phyloP scores from a whole-genome alignment of 208 protist genomes.

The Blastocrithidia nonstop region DNA sequence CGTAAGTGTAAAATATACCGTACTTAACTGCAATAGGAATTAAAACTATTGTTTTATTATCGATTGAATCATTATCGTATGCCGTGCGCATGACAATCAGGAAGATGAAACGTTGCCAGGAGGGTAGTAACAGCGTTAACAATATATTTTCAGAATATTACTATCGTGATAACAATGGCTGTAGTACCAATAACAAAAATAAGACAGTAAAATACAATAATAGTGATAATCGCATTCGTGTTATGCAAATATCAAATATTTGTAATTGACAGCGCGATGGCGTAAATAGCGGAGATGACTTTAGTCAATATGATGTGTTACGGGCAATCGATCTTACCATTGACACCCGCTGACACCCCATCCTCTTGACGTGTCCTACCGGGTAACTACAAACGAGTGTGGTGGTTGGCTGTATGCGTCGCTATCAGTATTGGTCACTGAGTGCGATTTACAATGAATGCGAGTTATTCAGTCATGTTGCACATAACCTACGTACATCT shows the following conservation, averaged over 20 bases:
- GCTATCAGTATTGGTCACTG: slow-evolving; percentile 69
- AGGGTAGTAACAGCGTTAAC: too few relatives aligned
- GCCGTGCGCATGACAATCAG: slow-evolving; percentile 19
- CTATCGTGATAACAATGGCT: too few relatives aligned
- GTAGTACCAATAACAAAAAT: background rate
- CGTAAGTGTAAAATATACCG: slow-evolving; percentile 34
- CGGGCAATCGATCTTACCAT: slow-evolving; percentile 69
- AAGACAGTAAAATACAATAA: background rate
- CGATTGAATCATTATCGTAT: slow-evolving; percentile 52
- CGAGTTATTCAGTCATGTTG: slow-evolving; percentile 50
- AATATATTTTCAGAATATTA: too few relatives aligned
- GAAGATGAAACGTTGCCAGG: too few relatives aligned
- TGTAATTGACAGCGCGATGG: slow-evolving; percentile 42
- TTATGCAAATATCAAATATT: slow-evolving; percentile 42
- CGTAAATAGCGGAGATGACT: slow-evolving; percentile 37
- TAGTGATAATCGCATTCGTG: slow-evolving; percentile 10
- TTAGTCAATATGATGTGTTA: slow-evolving; percentile 47
- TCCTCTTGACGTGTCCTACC: slow-evolving; percentile 75
- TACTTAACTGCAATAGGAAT: slow-evolving; percentile 69
- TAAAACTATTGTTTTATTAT: slow-evolving; percentile 62
- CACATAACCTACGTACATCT: slow-evolving; percentile 18
- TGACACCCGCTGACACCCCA: slow-evolving; percentile 73
- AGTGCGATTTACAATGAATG: slow-evolving; percentile 64
- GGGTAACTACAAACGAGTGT: slow-evolving; percentile 80
- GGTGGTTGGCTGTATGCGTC: slow-evolving; percentile 75